Evolutionary conservation across 345 rosid species (phyloP), one percentile per base, ranked within the genome.

Genomic region (Euclidium syriacum): DNA sequence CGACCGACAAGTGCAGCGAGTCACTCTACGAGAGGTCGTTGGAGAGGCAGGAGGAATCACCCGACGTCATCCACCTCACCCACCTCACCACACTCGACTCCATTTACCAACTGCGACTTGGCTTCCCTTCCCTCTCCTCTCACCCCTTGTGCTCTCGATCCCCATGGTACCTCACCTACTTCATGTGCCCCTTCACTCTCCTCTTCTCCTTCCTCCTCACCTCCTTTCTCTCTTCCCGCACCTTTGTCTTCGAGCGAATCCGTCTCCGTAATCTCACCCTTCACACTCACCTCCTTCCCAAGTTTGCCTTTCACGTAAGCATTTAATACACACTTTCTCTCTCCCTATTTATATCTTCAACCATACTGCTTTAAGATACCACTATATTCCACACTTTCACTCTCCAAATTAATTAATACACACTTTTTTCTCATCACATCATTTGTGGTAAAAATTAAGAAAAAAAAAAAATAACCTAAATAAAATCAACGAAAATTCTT

Each of bases 201-300:
- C 72, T 65, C 55, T 71, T 75, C 25, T 26, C 69, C 40, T 30
- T 67, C 5, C 17, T 75, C 17, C 72, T 65, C 44, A 42, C 46
- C 35, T 33, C 71, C n/a, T 58, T 80, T 80, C 36, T 82, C 17
- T 75, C 64, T 12, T 75, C 84, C 6, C 76, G 68, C 12, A 40
- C 80, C 7, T 74, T 85, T 53, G 68, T 85, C n/a, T 68, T 78
- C 3, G 85, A 87, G 64, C 68, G 86, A 70, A 78, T 78, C 50
- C 71, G 66, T 7, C 60, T 87, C n/a, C 48, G 66, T 24, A 56
- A 70, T 8, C 70, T 80, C 67, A 76, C 38, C 9, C 35, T 80
- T 25, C 95, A 90, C 42, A 77, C 92, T 8, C 83, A 91, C 85
- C 83, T 73, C 20, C 65, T 87, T 18, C 85, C 95, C 41, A 85